A percentile compares a stretch with the other conserved stretches of the same genome.
Evolutionary conservation across 2,329 filamentous ascomycete species (phyloP).

Genomic region (Neonectria hederae): DNA sequence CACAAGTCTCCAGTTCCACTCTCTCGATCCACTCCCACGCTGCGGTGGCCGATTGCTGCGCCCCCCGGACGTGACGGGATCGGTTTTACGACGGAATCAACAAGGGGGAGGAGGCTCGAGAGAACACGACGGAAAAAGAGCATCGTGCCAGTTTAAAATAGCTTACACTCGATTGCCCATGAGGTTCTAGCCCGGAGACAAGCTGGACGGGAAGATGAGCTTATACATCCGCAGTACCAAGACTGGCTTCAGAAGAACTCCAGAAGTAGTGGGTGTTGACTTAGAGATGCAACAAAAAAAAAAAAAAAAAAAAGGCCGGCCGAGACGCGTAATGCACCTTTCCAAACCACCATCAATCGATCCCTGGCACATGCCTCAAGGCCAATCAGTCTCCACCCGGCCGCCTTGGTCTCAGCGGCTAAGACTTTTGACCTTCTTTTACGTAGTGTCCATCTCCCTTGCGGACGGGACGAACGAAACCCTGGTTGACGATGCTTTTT

Average conservation of each 20-base stretch:
- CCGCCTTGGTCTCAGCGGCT: neutral
- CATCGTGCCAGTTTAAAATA: neutral
- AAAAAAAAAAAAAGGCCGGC: constrained; percentile 6
- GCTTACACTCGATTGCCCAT: too few species aligned
- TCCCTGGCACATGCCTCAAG: neutral
- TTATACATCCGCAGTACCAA: neutral
- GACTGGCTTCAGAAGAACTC: neutral
- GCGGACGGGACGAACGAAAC: neutral
- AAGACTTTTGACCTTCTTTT: neutral
- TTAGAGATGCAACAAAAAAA: constrained; percentile 1
- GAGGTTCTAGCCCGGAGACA: too few species aligned
- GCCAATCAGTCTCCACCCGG: neutral
- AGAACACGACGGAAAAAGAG: neutral
- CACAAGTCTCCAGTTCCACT: neutral
- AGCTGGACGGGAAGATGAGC: too few species aligned
- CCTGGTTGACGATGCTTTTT: neutral
- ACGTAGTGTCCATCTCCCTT: neutral
- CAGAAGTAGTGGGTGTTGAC: neutral
- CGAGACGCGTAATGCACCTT: constrained; percentile 13
- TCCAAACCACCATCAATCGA: neutral
- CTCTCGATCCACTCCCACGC: constrained; percentile 1
- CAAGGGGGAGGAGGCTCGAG: neutral
- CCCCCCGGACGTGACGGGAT: constrained; percentile 1
- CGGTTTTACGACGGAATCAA: neutral
- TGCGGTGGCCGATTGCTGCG: constrained; percentile 6